Evolutionary conservation across 1,139 yeast species (phyloP).

Genomic region (Yamadazyma pseudoaaseri): DNA sequence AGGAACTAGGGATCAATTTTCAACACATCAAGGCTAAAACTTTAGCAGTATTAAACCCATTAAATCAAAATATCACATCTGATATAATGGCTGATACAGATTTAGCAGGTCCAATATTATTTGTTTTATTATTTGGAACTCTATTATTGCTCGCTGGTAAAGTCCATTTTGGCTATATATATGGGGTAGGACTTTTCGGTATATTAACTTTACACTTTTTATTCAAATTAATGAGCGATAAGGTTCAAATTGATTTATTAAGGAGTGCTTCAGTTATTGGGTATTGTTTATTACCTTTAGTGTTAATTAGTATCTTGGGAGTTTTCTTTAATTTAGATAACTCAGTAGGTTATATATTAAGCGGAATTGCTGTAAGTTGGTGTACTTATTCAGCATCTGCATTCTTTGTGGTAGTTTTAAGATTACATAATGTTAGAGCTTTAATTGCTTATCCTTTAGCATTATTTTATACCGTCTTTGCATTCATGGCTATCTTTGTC

Average conservation of each 20-base stretch:
- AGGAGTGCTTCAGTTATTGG: slow-evolving; percentile 92
- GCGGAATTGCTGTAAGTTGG: slow-evolving; percentile 80
- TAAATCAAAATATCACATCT: slow-evolving; percentile 55
- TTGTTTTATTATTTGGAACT: slow-evolving; percentile 86
- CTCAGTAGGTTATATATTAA: slow-evolving; percentile 66
- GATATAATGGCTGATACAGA: slow-evolving; percentile 90
- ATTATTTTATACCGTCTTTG: slow-evolving; percentile 90
- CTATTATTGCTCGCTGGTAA: slow-evolving; percentile 82
- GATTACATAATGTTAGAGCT: slow-evolving; percentile 80
- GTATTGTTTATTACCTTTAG: slow-evolving; percentile 88
- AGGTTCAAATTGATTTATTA: slow-evolving; percentile 58
- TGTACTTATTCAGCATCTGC: slow-evolving; percentile 95
- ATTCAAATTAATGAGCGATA: slow-evolving; percentile 79
- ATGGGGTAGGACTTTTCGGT: slow-evolving; percentile 94
- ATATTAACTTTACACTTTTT: slow-evolving; percentile 79
- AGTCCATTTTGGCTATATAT: slow-evolving; percentile 94
- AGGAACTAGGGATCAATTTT: slow-evolving; percentile 92
- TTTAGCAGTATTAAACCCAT: slow-evolving; percentile 79
- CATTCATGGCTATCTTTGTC: slow-evolving; percentile 92
- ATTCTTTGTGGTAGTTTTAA: slow-evolving; percentile 82
- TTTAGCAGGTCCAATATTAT: slow-evolving; percentile 91
- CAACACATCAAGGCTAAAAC: slow-evolving; percentile 85
- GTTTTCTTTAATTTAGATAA: slow-evolving; percentile 72
- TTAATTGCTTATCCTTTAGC: slow-evolving; percentile 92
- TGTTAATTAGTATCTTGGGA: slow-evolving; percentile 73